Conservation (phyloP, 768 basidiomycete species). For the Boletus sp. region DNA sequence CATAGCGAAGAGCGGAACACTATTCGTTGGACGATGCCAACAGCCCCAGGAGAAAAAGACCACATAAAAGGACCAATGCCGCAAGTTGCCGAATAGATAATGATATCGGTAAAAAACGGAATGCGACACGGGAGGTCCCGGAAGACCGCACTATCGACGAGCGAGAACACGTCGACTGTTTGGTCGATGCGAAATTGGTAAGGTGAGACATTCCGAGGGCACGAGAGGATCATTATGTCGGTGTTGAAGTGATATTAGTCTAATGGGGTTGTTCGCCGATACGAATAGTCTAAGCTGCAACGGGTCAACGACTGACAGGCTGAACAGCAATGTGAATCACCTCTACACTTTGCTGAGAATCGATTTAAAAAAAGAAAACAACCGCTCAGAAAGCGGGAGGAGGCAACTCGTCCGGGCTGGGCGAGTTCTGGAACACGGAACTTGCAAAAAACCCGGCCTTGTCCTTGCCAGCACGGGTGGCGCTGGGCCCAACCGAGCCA, state of each 20-base stretch:
- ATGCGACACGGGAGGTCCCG: slow-evolving; percentile 23
- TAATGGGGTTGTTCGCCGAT: slow-evolving; percentile 33
- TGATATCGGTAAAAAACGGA: slow-evolving; percentile 36
- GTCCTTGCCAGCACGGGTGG: slow-evolving; percentile 26
- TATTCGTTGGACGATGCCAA: slow-evolving; percentile 29
- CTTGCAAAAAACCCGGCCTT: slow-evolving; percentile 67
- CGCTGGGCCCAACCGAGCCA: slow-evolving; percentile 28
- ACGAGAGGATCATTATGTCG: slow-evolving; percentile 27
- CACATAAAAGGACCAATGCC: slow-evolving; percentile 27
- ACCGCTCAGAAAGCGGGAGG: slow-evolving; percentile 54
- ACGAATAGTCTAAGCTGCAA: slow-evolving; percentile 38
- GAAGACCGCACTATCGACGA: slow-evolving; percentile 16
- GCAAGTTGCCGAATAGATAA: slow-evolving; percentile 42
- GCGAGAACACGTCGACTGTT: slow-evolving; percentile 2
- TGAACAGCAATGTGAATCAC: slow-evolving; percentile 22
- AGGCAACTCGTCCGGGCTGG: slow-evolving; percentile 78
- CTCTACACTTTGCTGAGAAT: slow-evolving; percentile 38
- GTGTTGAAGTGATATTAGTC: slow-evolving; percentile 35
- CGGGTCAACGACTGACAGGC: not conserved
- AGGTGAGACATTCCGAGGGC: slow-evolving; percentile 29
- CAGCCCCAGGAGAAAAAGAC: slow-evolving; percentile 32
- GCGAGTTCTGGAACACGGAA: slow-evolving; percentile 82
- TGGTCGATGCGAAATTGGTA: slow-evolving; percentile 7
- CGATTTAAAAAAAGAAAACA: slow-evolving; percentile 29
- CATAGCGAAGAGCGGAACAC: slow-evolving; percentile 27